Conservation (phyloP, 805 yeast species). For the Monosporozyma solicola region DNA sequence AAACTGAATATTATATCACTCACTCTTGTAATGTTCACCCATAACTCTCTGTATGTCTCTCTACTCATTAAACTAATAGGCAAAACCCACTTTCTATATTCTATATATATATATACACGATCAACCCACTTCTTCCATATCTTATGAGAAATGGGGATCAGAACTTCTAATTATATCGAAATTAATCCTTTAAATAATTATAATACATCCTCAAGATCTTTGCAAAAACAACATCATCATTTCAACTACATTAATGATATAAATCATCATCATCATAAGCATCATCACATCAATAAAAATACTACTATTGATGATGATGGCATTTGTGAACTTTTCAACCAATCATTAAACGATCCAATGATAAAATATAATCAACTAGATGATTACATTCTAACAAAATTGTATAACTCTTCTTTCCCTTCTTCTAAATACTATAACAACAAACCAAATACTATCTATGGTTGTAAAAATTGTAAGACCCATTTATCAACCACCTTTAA, state of each 20-base stretch:
- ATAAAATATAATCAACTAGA: not conserved
- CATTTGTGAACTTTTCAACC: not conserved
- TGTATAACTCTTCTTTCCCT: not conserved
- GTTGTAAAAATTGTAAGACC: conserved; percentile 27
- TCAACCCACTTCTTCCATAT: too few species aligned
- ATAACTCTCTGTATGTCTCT: too few species aligned
- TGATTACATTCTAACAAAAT: not conserved
- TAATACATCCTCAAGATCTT: not conserved
- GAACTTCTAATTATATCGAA: conserved; percentile 3
- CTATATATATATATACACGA: too few species aligned
- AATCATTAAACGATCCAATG: not conserved
- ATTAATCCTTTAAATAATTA: not conserved
- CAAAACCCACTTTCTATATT: too few species aligned
- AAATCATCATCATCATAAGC: not conserved
- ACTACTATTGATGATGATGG: not conserved
- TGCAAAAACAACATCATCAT: not conserved
- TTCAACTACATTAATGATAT: not conserved
- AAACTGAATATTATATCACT: too few species aligned
- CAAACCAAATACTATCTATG: conserved; percentile 13
- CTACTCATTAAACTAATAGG: too few species aligned
- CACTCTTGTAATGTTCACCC: too few species aligned
- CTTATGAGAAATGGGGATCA: conserved; percentile 3
- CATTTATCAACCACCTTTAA: conserved; percentile 26
- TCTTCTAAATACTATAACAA: not conserved
- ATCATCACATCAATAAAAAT: not conserved